phyloP scores from a whole-genome alignment of 2,329 filamentous ascomycete genomes.

The Ophiostoma novo-ulmi region DNA sequence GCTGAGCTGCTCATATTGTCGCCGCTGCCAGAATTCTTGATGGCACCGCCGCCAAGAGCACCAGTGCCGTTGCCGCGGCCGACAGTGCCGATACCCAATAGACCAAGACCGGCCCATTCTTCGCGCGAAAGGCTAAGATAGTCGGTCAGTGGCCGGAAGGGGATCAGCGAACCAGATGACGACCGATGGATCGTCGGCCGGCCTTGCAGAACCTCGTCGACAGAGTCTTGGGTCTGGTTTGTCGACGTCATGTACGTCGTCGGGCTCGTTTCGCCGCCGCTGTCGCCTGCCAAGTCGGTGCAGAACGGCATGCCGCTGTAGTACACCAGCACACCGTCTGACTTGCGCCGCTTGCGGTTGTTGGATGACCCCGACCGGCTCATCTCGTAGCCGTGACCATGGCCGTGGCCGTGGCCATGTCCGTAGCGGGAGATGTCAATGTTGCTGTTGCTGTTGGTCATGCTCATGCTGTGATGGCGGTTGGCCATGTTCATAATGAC shows the following conservation, averaged over 20 bases:
- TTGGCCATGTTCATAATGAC: constrained; percentile 36
- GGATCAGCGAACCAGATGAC: constrained; percentile 48
- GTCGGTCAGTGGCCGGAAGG: constrained; percentile 48
- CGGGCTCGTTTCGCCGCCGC: constrained; percentile 41
- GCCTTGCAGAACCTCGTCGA: constrained; percentile 24
- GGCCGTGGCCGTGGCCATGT: not conserved
- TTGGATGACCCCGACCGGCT: constrained; percentile 46
- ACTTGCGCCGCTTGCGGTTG: constrained; percentile 49
- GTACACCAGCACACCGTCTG: constrained; percentile 75
- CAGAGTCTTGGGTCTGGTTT: constrained; percentile 35
- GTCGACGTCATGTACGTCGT: constrained; percentile 47
- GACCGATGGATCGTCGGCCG: constrained; percentile 37
- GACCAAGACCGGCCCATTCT: constrained; percentile 22
- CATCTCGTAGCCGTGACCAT: constrained; percentile 35
- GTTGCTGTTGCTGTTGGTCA: not conserved
- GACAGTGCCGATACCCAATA: constrained; percentile 19
- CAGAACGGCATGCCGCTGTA: constrained; percentile 77
- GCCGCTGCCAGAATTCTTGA: not conserved
- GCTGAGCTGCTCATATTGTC: constrained; percentile 20
- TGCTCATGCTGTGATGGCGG: constrained; percentile 37
- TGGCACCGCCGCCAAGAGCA: not conserved
- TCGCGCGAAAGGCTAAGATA: constrained; percentile 25
- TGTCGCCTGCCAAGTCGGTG: constrained; percentile 69
- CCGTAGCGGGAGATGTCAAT: not conserved
- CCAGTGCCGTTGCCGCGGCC: constrained; percentile 29